phyloP scores from a whole-genome alignment of 2,329 filamentous ascomycete species.

The Calonectria hawksworthii region DNA sequence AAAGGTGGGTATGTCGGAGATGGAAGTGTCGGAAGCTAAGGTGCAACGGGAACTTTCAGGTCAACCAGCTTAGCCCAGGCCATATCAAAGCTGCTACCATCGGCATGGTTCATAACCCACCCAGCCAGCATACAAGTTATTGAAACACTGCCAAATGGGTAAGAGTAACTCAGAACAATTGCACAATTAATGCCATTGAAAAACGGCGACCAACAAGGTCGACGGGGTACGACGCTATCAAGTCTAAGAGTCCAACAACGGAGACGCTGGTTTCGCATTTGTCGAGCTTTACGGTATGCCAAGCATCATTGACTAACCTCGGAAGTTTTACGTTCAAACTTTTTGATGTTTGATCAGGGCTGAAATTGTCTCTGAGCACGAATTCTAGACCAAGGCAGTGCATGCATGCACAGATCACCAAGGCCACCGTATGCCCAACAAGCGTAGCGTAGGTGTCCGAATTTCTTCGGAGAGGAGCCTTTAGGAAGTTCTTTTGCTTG shows the following conservation, averaged over 20 bases:
- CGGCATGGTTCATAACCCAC: background rate
- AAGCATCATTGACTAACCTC: background rate
- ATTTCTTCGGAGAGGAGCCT: background rate
- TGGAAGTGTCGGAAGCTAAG: background rate
- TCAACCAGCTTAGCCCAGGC: too few species aligned
- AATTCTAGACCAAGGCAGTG: background rate
- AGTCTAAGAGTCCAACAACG: background rate
- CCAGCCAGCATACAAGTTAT: background rate
- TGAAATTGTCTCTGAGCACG: background rate
- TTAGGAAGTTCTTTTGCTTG: background rate
- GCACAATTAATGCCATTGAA: background rate
- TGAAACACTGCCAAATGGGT: background rate
- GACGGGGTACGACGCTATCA: background rate
- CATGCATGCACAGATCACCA: background rate
- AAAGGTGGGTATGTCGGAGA: background rate
- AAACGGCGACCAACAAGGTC: background rate
- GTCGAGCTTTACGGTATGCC: background rate
- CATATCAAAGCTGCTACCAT: background rate
- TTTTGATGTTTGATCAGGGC: background rate
- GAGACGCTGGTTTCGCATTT: background rate
- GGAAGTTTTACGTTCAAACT: background rate
- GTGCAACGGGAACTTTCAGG: too few species aligned
- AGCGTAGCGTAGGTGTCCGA: background rate
- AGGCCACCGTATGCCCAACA: background rate
- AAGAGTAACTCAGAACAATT: background rate